Percentiles rank a stretch among this genome's conserved stretches.
Conservation (phyloP, 257 asterid genomes). For the Nicotiana sylvestris region DNA sequence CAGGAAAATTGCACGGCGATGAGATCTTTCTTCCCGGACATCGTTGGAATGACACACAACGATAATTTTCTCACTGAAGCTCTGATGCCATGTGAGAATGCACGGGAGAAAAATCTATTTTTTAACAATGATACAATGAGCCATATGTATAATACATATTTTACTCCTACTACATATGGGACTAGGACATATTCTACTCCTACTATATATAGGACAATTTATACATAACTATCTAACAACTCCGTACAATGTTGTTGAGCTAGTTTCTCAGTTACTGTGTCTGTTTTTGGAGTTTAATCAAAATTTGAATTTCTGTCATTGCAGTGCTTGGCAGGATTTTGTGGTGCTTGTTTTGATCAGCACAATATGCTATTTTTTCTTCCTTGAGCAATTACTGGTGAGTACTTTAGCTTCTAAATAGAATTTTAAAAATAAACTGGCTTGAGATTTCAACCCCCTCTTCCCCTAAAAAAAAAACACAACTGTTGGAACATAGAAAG, state of each 20-base stretch:
- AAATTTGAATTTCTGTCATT: slow-evolving; percentile 9
- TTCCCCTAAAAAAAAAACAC: background rate
- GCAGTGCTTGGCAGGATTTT: slow-evolving; percentile 95
- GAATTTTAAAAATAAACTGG: background rate
- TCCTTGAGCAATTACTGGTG: slow-evolving; percentile 90
- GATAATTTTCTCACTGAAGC: no score
- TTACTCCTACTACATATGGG: no score
- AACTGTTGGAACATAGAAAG: background rate
- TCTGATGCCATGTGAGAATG: no score
- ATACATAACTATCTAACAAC: no score
- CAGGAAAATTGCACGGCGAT: no score
- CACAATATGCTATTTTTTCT: slow-evolving; percentile 94
- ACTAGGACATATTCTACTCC: no score
- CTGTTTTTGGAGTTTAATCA: slow-evolving; percentile 16
- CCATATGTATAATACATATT: no score
- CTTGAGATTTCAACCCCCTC: background rate
- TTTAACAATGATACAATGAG: no score
- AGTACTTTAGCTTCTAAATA: slow-evolving; percentile 24
- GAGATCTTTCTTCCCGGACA: no score
- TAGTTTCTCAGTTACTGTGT: background rate
- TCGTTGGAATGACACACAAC: no score
- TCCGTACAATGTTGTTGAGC: background rate
- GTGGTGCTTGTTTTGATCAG: slow-evolving; percentile 92
- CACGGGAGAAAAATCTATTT: no score
- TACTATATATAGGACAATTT: no score